phyloP scores from a whole-genome alignment of 306 rosid species.

The Mimosa pudica region DNA sequence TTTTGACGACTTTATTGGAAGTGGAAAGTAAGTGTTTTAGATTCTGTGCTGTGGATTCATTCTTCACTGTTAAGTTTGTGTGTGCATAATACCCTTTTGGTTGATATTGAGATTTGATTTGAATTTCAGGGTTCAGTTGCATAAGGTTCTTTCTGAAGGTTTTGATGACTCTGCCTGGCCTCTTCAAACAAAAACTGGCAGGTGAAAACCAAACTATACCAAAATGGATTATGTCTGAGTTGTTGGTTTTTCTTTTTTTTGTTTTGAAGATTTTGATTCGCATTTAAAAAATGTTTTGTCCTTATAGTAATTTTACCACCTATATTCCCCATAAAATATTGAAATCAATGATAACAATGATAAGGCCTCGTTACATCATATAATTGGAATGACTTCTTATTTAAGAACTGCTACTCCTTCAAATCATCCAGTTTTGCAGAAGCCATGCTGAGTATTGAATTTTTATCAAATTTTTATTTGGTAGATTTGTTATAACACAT shows the following conservation, averaged over 20 bases:
- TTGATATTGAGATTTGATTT: background rate
- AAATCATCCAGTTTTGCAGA: background rate
- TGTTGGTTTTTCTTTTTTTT: background rate
- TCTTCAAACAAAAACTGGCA: conserved; percentile 81
- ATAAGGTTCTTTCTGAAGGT: conserved; percentile 79
- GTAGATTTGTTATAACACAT: background rate
- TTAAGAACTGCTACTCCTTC: background rate
- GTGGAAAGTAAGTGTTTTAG: conserved; percentile 56
- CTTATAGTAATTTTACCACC: background rate
- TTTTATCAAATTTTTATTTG: background rate
- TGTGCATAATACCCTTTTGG: conserved; percentile 1
- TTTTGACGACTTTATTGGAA: conserved; percentile 80
- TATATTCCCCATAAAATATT: background rate
- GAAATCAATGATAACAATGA: background rate
- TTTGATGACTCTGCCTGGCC: conserved; percentile 81
- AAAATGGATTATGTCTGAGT: background rate
- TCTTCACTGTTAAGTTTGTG: background rate
- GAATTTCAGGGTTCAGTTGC: conserved; percentile 61
- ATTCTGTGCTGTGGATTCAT: background rate
- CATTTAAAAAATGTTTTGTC: background rate
- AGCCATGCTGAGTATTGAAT: background rate
- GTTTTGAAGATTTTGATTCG: background rate
- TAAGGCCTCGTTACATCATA: background rate
- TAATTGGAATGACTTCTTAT: background rate
- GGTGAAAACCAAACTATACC: conserved; percentile 46